These are phyloP conservation scores for Bryopsis sp. DNA, from an alignment of 139 green algal genomes.

Conservation along the genomic window DNA sequence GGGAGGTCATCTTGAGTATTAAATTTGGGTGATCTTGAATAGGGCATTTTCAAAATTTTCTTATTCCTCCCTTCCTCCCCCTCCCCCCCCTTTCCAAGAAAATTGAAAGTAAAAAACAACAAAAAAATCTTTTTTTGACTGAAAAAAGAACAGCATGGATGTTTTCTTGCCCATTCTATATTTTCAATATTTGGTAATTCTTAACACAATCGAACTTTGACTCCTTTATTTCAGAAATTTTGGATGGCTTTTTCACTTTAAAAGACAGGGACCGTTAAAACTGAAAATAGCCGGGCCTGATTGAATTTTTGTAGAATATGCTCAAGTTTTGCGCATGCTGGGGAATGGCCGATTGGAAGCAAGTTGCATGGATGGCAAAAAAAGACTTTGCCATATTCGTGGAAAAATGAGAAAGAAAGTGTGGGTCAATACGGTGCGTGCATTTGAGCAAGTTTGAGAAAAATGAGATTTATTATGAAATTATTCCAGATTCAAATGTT, in stretches of 20 bases:
- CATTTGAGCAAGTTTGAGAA: background rate
- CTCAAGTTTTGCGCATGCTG: constrained; percentile 94
- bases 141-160: background rate
- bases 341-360: constrained; percentile 96
- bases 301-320: constrained; percentile 1
- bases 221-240: background rate
- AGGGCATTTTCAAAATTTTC: too few relatives aligned
- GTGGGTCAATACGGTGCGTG: constrained; percentile 58
- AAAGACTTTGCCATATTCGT: constrained; percentile 97
- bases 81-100: too few relatives aligned
- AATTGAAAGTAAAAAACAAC: too few relatives aligned
- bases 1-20: too few relatives aligned
- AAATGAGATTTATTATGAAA: background rate
- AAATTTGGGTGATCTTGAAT: too few relatives aligned
- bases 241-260: background rate
- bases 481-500: too few relatives aligned
- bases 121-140: background rate
- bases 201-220: background rate
- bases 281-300: too few relatives aligned
- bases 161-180: background rate
- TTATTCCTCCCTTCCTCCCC: too few relatives aligned
- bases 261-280: too few relatives aligned
- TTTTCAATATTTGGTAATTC: background rate
- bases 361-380: constrained; percentile 95
- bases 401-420: constrained; percentile 99